Evolutionary conservation across 192 early-diverging fungal species (phyloP), one percentile per base, ranked within the genome.

Genomic region (Rhizophagus clarus): DNA sequence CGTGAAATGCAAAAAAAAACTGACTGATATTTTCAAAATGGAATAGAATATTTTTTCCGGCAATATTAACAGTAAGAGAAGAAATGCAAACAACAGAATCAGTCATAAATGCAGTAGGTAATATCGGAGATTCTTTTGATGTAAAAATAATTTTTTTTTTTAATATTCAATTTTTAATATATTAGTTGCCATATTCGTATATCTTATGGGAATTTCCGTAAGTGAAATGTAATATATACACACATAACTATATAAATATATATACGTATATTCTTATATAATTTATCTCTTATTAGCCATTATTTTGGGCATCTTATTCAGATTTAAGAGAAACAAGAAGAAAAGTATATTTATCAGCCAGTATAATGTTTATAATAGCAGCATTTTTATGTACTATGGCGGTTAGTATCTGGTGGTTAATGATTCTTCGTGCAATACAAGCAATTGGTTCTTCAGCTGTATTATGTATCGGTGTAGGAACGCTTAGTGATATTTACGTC

Each of bases 231-330:
- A n/a, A n/a, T n/a, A n/a, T n/a, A n/a, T n/a, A n/a, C n/a, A n/a
- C n/a, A n/a, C n/a, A n/a, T n/a, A n/a, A n/a, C n/a, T n/a, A n/a
- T n/a, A 49, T 14, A 49, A 49, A 49, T 14, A 12, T 49, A 14
- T 10, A 49, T 14, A 49, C 11, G 12, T 49, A 20, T 56, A 0
- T 5, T 20, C 4, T 20, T 20, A 20, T 20, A 5, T 56, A 34
- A 34, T 56, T n/a, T 17, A 17, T 56, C 51, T 20, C 4, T 20
- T 56, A 20, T 56, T 56, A 56, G 51, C 84, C 84, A 14, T 77
- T 85, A 29, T 82, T 82, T 67, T 85, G 84, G 84, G 84, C 84
- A 4, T 81, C 84, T 0, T 82, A 83, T 61, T 85, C 82, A 11
- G 84, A 85, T 24, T 81, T 81, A 71, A 61, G 62, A 40, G 84